A percentile compares a stretch with the other conserved stretches of the same genome.
Conservation (phyloP, 2,329 filamentous ascomycete genomes). For the Cladosporium sp. region DNA sequence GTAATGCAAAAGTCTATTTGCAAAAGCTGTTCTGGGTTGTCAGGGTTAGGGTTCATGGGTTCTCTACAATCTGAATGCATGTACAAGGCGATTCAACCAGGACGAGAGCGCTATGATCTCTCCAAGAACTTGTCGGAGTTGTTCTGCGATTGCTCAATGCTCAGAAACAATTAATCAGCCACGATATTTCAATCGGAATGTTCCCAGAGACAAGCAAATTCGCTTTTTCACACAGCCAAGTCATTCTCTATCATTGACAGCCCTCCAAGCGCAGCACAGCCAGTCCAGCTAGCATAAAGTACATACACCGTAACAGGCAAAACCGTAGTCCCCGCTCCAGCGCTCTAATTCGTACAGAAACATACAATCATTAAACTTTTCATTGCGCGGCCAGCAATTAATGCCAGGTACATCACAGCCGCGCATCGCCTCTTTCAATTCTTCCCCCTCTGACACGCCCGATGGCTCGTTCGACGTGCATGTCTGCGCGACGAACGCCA, state of each 20-base stretch:
- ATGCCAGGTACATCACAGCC: neutral
- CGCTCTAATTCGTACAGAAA: slow-evolving; percentile 2
- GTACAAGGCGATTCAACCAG: no score
- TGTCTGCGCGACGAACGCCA: slow-evolving; percentile 9
- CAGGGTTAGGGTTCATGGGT: neutral
- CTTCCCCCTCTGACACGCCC: slow-evolving; percentile 1
- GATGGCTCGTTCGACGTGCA: neutral
- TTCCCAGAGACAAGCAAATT: neutral
- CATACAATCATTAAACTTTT: neutral
- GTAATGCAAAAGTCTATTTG: slow-evolving; percentile 8
- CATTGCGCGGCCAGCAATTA: neutral
- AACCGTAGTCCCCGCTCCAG: neutral
- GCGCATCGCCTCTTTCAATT: slow-evolving; percentile 4
- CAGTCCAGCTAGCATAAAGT: slow-evolving; percentile 7
- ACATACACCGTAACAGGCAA: neutral
- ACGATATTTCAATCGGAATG: no score
- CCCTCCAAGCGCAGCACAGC: slow-evolving; percentile 1
- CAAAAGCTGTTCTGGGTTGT: neutral
- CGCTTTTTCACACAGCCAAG: neutral
- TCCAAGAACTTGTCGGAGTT: no score
- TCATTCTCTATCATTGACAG: neutral
- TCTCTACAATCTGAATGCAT: no score
- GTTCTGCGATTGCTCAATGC: no score
- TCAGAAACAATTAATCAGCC: no score
- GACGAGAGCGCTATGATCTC: no score